Evolutionary conservation across 2,329 filamentous ascomycete species (phyloP).

Genomic region (Fusarium irregulare): DNA sequence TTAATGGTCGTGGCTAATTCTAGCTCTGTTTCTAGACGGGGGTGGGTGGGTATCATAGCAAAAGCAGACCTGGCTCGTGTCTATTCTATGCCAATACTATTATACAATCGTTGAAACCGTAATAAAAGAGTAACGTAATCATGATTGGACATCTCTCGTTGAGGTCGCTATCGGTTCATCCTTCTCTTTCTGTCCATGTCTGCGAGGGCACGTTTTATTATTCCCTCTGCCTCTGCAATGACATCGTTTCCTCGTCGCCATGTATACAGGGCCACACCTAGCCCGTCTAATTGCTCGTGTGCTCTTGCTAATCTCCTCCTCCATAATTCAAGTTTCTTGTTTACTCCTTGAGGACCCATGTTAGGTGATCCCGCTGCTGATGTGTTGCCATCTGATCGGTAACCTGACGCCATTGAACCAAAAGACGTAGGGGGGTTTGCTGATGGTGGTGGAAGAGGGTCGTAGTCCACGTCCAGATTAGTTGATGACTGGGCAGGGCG

Average conservation of each 20-base stretch:
- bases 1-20: neutral
- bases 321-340: constrained; percentile 81
- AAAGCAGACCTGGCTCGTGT: neutral
- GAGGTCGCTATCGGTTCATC: constrained; percentile 11
- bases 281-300: constrained; percentile 68
- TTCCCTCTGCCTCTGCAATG: constrained; percentile 70
- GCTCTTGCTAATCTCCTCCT: constrained; percentile 73
- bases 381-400: constrained; percentile 49
- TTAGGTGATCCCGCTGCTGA: constrained; percentile 51
- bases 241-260: constrained; percentile 82
- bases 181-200: constrained; percentile 53
- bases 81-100: constrained; percentile 3
- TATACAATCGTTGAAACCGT: constrained; percentile 1
- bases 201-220: constrained; percentile 68
- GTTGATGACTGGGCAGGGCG: constrained; percentile 49
- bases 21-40: too few relatives aligned
- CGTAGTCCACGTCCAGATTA: constrained; percentile 57
- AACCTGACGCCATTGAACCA: constrained; percentile 44
- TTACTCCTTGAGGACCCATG: constrained; percentile 55
- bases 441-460: constrained; percentile 53
- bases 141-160: constrained; percentile 11
- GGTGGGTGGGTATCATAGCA: constrained; percentile 5
- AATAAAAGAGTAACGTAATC: neutral
- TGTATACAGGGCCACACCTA: constrained; percentile 75
- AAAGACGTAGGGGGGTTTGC: constrained; percentile 39